Evolutionary conservation across 2,329 filamentous ascomycete species (phyloP), one percentile per base, ranked within the genome.

Genomic region (Blastomyces percursus): DNA sequence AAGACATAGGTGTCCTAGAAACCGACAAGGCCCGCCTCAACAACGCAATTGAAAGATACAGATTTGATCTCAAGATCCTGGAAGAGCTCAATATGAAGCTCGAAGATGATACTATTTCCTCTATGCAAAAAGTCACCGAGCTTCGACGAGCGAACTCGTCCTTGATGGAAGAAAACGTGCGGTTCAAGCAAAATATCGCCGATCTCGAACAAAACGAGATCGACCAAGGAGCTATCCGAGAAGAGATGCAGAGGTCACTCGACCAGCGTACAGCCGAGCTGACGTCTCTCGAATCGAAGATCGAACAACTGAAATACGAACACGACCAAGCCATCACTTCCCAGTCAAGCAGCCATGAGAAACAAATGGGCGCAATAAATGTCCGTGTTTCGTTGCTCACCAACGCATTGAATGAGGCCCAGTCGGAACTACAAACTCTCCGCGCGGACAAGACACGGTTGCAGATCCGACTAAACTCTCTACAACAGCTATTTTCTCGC

Each of bases 41-140:
- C 27, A 67, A 69, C 38, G 76, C 78, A 12, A 70, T 80, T 11
- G 71, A 74, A 48, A 77, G 74, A 57, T 80, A 80, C 64, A 74
- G 73, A 32, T 65, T 71, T 30, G 79, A 80, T 61, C 71, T 78
- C 46, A 75, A 72, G 61, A 69, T 71, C 27, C 70, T 80, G 2
- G 78, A 81, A 67, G 63, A 67, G 9, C 69, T 80, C 12, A 74
- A 81, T 57, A 72, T 69, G 14, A 68, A 71, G 40, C 66, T 79
- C 27, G 79, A 81, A 64, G 67, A 71, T 9, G 73, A 79, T 40
- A 69, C 71, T 21, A 67, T 70, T 5, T 64, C 69, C 19, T 71
- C 75, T 46, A 64, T 63, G 5, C 66, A 71, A 32, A 68, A 71
- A 56, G 66, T 77, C 5, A 70, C 70, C 0, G 66, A 72, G 14